phyloP scores from a whole-genome alignment of 805 yeast species.

The Nakazawaea holstii region DNA sequence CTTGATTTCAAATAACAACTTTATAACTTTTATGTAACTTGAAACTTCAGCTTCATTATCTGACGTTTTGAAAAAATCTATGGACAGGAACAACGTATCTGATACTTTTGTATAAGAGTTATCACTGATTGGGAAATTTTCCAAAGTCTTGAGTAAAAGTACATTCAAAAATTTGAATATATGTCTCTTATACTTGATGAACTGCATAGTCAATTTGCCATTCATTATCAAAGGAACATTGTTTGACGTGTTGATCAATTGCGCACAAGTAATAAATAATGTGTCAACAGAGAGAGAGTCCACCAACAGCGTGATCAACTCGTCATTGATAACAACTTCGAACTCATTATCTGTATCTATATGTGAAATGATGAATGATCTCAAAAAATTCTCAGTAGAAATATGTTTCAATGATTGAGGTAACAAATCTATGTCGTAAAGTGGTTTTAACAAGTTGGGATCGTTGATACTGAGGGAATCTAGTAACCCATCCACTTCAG shows the following conservation, averaged over 20 bases:
- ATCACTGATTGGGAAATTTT: conserved; percentile 31
- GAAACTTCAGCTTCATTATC: conserved; percentile 20
- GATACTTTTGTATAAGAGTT: conserved; percentile 23
- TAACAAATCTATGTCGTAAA: conserved; percentile 21
- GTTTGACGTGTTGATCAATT: conserved; percentile 25
- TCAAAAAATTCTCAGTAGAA: conserved; percentile 28
- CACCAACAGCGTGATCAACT: conserved; percentile 20
- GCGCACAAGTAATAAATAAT: conserved; percentile 24
- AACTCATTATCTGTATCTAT: not conserved
- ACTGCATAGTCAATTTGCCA: conserved; percentile 30
- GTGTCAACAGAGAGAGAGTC: conserved; percentile 22
- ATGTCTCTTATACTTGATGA: conserved; percentile 27
- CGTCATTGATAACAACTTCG: not conserved
- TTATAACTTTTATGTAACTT: not conserved
- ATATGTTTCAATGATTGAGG: conserved; percentile 24
- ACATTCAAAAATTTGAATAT: conserved; percentile 25
- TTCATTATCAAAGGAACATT: conserved; percentile 28
- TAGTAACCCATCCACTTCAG: conserved; percentile 20
- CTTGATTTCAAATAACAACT: not conserved
- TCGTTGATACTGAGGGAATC: conserved; percentile 24
- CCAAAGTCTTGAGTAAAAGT: conserved; percentile 22
- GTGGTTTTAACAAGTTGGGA: conserved; percentile 27
- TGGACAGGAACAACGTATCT: conserved; percentile 25
- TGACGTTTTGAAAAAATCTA: conserved; percentile 28
- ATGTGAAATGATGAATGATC: conserved; percentile 17